Evolutionary conservation across 1,284 basidiomycete species (phyloP), one percentile per base, ranked within the genome.

Genomic region (Ustilago trichophora): DNA sequence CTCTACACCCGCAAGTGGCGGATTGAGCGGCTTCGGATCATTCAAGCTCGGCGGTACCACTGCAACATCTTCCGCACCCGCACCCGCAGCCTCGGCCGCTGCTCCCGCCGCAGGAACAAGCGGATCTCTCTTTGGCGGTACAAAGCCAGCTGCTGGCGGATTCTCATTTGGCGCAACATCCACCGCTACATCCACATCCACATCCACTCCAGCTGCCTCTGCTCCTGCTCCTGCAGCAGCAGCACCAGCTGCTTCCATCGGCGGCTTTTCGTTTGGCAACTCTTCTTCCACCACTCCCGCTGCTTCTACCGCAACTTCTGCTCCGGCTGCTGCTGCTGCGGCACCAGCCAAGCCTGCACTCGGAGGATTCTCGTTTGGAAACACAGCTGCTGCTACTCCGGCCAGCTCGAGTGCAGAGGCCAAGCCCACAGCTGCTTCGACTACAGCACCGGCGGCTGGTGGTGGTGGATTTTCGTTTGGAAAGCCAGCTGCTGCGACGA

Each of bases 101-200:
- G 40, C 69, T 19, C 11, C 58, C 9, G 31, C 47, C n/a, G 35
- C 72, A 3, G 34, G 60, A 0, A 49, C 53, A 10, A 47, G 51
- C 12, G 62, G 50, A 13, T 53, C 47, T 1, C 55, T 58, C 11
- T 65, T 65, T 16, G 62, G 62, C 22, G 49, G 52, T 5, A 71
- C 72, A 4, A 56, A 75, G 33, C 75, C 75, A 34, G 59, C 75
- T 4, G 31, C 62, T 4, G 60, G 72, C 15, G 69, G 70, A 33
- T 75, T 75, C 37, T 67, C 65, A 11, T 75, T 75, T 15, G 71
- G 73, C 18, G 57, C 42, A n/a, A n/a, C n/a, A n/a, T n/a, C n/a
- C n/a, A n/a, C n/a, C 33, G 27, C n/a, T n/a, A n/a, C 57, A 16
- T 42, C 57, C 1, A 47, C 44, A 6, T 19, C 67, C 2, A 36